These are phyloP conservation scores for Solanum chacoense DNA, from an alignment of 305 asterid genomes.

Conservation along the genomic window DNA sequence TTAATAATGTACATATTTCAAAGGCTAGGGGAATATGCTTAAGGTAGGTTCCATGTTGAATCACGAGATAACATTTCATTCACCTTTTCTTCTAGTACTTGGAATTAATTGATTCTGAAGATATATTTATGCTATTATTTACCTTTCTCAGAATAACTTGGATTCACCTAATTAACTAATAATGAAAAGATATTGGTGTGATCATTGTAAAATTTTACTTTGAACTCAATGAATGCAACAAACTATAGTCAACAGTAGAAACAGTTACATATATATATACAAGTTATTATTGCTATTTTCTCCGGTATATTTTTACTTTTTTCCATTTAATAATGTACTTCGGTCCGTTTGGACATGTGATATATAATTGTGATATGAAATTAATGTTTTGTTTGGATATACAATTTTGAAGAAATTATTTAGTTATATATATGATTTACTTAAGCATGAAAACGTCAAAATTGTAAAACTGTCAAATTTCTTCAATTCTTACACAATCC, in stretches of 20 bases:
- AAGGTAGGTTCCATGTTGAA: neutral
- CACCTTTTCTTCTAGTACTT: neutral
- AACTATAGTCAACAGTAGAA: neutral
- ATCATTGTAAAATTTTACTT: neutral
- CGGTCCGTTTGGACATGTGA: neutral
- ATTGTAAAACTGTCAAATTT: neutral
- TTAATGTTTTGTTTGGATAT: neutral
- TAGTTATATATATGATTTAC: neutral
- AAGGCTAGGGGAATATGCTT: neutral
- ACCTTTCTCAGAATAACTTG: neutral
- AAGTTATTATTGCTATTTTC: neutral
- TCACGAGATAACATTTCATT: neutral
- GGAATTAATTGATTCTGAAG: neutral
- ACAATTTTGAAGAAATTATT: rapidly evolving
- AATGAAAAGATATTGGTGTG: neutral
- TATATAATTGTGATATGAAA: neutral
- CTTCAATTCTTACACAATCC: neutral
- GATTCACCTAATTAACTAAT: neutral
- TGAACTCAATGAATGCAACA: neutral
- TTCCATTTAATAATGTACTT: neutral
- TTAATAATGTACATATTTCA: neutral
- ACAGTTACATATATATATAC: neutral
- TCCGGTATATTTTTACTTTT: neutral
- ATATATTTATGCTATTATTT: neutral
- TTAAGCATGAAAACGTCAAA: neutral